phyloP scores from a whole-genome alignment of 192 early-diverging fungal species.

The Backusella mclennaniae region DNA sequence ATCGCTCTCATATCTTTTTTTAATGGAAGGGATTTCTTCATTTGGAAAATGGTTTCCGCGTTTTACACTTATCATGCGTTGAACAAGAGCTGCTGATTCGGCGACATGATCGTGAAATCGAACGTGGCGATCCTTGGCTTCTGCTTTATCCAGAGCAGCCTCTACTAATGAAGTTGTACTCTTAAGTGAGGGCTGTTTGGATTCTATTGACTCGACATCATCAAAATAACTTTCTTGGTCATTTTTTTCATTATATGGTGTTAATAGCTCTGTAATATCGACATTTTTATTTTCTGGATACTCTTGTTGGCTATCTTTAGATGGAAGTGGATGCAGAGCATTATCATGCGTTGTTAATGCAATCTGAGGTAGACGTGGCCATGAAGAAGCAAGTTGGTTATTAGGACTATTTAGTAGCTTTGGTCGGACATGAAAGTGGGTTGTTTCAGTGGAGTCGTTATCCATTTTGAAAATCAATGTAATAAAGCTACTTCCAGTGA shows the following conservation, averaged over 20 bases:
- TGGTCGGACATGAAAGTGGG: background rate
- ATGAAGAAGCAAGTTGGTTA: background rate
- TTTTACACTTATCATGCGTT: constrained; percentile 20
- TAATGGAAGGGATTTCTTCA: background rate
- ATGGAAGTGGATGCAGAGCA: background rate
- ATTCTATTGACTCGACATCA: background rate
- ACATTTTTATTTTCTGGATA: background rate
- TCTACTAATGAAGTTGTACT: constrained; percentile 18
- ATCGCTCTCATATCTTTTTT: background rate
- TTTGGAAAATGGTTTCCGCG: background rate
- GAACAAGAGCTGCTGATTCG: constrained; percentile 33
- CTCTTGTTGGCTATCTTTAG: background rate
- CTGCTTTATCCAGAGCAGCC: constrained; percentile 22
- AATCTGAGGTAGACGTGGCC: background rate
- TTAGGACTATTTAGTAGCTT: background rate
- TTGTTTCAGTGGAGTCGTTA: background rate
- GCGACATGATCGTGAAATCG: constrained; percentile 27
- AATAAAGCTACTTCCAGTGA: background rate
- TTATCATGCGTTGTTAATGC: background rate
- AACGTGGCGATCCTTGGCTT: constrained; percentile 24
- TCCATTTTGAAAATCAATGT: background rate
- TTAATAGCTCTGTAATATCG: background rate
- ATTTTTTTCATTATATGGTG: background rate
- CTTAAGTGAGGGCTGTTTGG: background rate
- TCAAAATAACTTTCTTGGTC: background rate